Base-by-base conservation (phyloP, 352 stramenopile genomes). In the Thraustochytrium sp. region DNA sequence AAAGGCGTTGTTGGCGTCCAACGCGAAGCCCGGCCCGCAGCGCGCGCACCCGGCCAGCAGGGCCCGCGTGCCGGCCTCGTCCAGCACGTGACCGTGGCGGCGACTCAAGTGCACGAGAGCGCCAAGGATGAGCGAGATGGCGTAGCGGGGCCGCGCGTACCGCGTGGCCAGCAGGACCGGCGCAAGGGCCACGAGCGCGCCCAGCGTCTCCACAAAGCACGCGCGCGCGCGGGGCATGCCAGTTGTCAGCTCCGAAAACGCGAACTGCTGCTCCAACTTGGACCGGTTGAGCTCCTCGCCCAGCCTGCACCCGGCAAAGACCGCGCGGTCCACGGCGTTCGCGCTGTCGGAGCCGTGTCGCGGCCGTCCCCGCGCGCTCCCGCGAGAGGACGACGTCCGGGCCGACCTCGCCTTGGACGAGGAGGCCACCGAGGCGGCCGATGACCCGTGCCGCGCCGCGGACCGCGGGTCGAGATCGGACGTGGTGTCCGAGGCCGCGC, bases 211-310 rank as follows among this genome's bases (percentile, higher is more conserved):
- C 21, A 44, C 53, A 21, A 48, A 49, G 51, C 68, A 80, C 4
- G 31, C 40, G 21, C 53, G 34, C 23, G 68, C 68, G 46, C 68
- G 68, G 4, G 68, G 68, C 53, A 80, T 80, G 21, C 68, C 68
- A 13, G 68, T 80, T 18, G 48, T 61, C 31, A 51, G 48, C 51
- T 80, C 68, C 1, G 68, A 80, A 80, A 80, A 80, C 0, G 68
- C 68, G 26, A 80, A 80, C 38, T 80, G 42, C 18, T 55, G 53
- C 48, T 80, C 68, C 11, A 80, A 38, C 13, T 51, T 61, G 13
- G 68, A 46, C 23, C 31, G 68, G 8, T 72, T 72, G 34, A 80
- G 48, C 53, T 80, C 68, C 51, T 80, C 68, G 51, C 44, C 49
- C 21, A 80, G 23, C 9, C 68, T 23, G 31, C 31, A 46, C 1